Conservation (phyloP, 1,139 yeast genomes). For the Kazachstania sp. region DNA sequence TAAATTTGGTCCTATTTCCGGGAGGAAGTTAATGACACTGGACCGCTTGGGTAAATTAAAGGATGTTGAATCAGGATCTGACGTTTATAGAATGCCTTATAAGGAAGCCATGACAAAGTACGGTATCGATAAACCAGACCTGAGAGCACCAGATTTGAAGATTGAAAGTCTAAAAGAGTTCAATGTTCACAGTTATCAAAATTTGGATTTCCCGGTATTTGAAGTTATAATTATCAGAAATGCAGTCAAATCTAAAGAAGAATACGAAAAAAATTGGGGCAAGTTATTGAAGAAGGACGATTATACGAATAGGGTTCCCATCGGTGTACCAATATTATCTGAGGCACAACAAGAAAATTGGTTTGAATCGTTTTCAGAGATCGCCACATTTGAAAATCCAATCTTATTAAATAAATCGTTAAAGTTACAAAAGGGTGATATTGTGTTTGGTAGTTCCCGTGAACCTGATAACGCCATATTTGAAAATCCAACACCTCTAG, state of each 20-base stretch:
- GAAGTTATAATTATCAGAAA: constrained; percentile 61
- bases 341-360: constrained; percentile 37
- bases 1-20: constrained; percentile 12
- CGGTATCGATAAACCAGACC: constrained; percentile 94
- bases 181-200: constrained; percentile 32
- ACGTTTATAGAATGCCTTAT: constrained; percentile 48
- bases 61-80: constrained; percentile 20
- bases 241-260: constrained; percentile 34
- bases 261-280: constrained; percentile 35
- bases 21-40: constrained; percentile 4
- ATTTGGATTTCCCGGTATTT: constrained; percentile 44
- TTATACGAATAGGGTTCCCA: constrained; percentile 56
- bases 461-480: constrained; percentile 44
- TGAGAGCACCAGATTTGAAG: constrained; percentile 49
- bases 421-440: constrained; percentile 55
- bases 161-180: constrained; percentile 42
- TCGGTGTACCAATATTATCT: constrained; percentile 40
- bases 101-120: constrained; percentile 58
- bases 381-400: constrained; percentile 30
- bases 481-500: constrained; percentile 94
- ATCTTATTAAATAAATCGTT: constrained; percentile 33
- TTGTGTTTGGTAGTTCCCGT: constrained; percentile 67
- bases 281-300: constrained; percentile 37
- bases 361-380: constrained; percentile 35
- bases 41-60: constrained; percentile 17